Conservation (phyloP, 2,329 filamentous ascomycete genomes). For the Lasiodiplodia hormozganensis region DNA sequence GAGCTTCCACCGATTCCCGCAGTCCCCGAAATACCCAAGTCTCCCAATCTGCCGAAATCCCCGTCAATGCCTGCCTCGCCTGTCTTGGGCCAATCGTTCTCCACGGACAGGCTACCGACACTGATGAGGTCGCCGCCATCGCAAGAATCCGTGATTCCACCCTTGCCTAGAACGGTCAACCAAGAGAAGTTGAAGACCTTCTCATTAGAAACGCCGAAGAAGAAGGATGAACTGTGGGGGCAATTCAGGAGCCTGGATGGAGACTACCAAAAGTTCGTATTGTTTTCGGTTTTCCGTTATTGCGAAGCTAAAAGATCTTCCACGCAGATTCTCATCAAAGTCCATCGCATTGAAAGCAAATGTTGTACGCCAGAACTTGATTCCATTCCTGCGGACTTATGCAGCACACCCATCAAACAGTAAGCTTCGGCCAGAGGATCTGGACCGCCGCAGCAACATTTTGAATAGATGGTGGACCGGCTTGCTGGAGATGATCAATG, state of each 20-base stretch:
- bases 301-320: constrained; percentile 1
- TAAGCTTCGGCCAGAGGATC: constrained; percentile 75
- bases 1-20: constrained; percentile 17
- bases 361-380: constrained; percentile 72
- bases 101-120: constrained; percentile 53
- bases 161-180: constrained; percentile 50
- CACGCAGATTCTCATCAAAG: constrained; percentile 71
- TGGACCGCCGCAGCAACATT: constrained; percentile 80
- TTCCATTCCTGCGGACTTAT: constrained; percentile 79
- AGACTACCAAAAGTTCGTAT: constrained; percentile 68
- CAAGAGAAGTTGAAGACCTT: constrained; percentile 49
- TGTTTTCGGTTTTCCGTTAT: not conserved
- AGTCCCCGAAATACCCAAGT: constrained; percentile 10
- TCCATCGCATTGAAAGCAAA: constrained; percentile 76
- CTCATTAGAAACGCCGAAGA: constrained; percentile 52
- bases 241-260: constrained; percentile 72
- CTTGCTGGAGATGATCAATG: constrained; percentile 81
- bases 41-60: constrained; percentile 14
- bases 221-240: constrained; percentile 74
- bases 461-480: constrained; percentile 91
- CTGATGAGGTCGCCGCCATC: constrained; percentile 44
- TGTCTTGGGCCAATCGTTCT: constrained; percentile 51
- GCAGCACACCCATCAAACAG: constrained; percentile 71
- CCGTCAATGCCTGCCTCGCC: constrained; percentile 24
- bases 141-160: constrained; percentile 47